Conservation (phyloP, 2,329 filamentous ascomycete species). For the Colletotrichum sp. region DNA sequence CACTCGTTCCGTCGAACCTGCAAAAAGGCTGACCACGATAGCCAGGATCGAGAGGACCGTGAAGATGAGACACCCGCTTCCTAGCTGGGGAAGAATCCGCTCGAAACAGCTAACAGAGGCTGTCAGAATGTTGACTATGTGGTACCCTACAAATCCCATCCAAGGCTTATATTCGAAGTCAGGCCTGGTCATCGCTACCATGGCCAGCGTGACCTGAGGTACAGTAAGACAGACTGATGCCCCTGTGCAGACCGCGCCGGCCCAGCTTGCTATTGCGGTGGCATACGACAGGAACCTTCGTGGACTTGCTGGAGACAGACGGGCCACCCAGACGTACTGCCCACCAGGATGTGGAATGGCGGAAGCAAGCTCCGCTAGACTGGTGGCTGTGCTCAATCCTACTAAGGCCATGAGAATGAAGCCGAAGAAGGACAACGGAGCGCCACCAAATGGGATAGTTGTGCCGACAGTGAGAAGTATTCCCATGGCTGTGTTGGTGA, state of each 20-base stretch:
- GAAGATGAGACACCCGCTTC: conserved; percentile 27
- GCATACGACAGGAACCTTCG: conserved; percentile 27
- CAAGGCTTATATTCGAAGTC: conserved; percentile 28
- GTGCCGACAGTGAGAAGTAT: conserved; percentile 26
- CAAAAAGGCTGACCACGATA: conserved; percentile 30
- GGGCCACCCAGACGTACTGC: conserved; percentile 31
- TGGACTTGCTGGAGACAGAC: conserved; percentile 21
- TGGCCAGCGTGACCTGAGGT: conserved; percentile 23
- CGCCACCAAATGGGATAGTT: conserved; percentile 26
- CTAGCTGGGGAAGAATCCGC: conserved; percentile 27
- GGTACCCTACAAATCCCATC: conserved; percentile 32
- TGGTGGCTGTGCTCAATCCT: conserved; percentile 27
- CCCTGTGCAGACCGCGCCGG: conserved; percentile 29
- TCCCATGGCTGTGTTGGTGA: conserved; percentile 29
- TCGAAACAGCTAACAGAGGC: conserved; percentile 26
- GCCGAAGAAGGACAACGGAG: conserved; percentile 30
- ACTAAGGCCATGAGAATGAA: conserved; percentile 28
- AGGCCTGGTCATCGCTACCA: conserved; percentile 26
- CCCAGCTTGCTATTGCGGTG: conserved; percentile 28
- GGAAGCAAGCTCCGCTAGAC: conserved; percentile 30
- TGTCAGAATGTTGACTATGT: conserved; percentile 27
- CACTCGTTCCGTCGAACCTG: conserved; percentile 23
- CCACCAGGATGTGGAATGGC: conserved; percentile 33
- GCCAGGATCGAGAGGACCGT: conserved; percentile 26
- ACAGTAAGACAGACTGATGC: conserved; percentile 28